Evolutionary conservation across 2,329 filamentous ascomycete genomes (phyloP).

Genomic region (Laburnicola sp.): DNA sequence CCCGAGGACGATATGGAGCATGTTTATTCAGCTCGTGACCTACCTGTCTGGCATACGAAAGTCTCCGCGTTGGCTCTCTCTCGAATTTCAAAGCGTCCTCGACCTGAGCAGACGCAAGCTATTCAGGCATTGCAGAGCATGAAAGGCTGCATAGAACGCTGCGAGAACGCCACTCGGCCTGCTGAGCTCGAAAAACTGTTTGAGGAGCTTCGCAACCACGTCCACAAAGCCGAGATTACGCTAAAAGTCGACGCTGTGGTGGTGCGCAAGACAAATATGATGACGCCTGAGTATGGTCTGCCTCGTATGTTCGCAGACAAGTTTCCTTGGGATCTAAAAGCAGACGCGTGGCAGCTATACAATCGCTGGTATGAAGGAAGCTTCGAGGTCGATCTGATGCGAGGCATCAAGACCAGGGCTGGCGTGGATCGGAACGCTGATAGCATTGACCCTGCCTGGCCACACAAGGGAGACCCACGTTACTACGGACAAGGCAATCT

Average conservation of each 20-base stretch:
- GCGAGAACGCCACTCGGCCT: constrained; percentile 15
- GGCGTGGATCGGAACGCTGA: constrained; percentile 30
- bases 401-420: constrained; percentile 44
- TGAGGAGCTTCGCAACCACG: constrained; percentile 38
- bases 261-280: constrained; percentile 41
- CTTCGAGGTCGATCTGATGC: constrained; percentile 52
- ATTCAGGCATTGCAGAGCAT: constrained; percentile 24
- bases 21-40: background rate
- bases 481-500: constrained; percentile 48
- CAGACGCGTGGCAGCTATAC: constrained; percentile 53
- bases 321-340: constrained; percentile 53
- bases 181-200: constrained; percentile 20
- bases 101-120: constrained; percentile 3
- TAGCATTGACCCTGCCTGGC: constrained; percentile 29
- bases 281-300: constrained; percentile 43
- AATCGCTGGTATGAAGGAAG: constrained; percentile 49
- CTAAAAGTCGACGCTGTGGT: constrained; percentile 36
- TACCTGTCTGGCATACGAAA: constrained; percentile 13
- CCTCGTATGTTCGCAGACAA: constrained; percentile 46
- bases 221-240: constrained; percentile 47
- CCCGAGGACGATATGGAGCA: background rate
- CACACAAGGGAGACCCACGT: constrained; percentile 25
- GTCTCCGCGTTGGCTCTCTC: background rate
- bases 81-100: background rate
- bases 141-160: constrained; percentile 28